Evolutionary conservation across 352 stramenopile species (phyloP), one percentile per base, ranked within the genome.

Genomic region (Phytophthora sansomeana): DNA sequence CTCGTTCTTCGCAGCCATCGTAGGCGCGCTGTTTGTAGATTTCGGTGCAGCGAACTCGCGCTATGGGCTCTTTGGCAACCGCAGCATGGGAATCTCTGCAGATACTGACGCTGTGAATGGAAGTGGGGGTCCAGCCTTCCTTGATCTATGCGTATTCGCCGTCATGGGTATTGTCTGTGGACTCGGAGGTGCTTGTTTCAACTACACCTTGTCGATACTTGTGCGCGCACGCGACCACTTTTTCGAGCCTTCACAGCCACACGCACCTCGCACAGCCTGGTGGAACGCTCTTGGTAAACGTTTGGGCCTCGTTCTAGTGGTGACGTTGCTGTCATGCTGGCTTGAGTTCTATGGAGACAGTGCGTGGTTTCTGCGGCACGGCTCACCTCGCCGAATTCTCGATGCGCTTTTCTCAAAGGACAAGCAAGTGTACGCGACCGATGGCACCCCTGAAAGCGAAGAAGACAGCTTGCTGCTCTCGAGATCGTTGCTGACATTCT

Each of bases 1-100:
- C 16, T 91, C 86, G 7, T 92, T 94, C 63, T 94, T 94, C 36
- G 84, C 86, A 0, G 80, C 86, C 3, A 90, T 92, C n/a, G 79
- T 92, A n/a, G 86, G 86, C 3, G 79, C 80, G 5, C 43, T 94
- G 26, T 44, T 92, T 0, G 80, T 92, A 21, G 74, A 89, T 21
- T 90, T 92, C 50, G 69, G 88, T 41, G 81, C 83, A 10, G 72
- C 67, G 6, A 92, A 92, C 36, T 72, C 73, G 17, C 67, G 74
- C 6, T 92, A 94, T 44, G 86, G 86, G 33, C 77, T 94, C 38
- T 89, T 94, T 75, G 86, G 82, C 26, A 85, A 80, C 52, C 88
- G 81, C 38, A 87, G 74, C 32, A 74, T 94, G 51, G 86, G 82
- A 3, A 88, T 92, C 46, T 78, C 72, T 0, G 65, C 78, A 1